Conservation (phyloP, 306 rosid genomes). For the Biancaea sappan region DNA sequence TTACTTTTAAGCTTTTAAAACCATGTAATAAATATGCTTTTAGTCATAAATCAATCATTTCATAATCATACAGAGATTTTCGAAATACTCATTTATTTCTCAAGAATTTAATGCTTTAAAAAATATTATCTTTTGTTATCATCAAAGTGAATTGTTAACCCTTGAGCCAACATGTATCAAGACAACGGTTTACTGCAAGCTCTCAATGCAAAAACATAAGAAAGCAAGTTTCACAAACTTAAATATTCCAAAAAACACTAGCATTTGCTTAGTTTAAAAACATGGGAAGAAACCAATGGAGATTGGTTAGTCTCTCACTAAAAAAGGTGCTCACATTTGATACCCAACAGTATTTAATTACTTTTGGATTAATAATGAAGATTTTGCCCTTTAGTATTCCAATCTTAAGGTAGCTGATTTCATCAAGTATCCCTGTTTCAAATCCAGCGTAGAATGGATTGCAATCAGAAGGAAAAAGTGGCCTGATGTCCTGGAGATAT, state of each 20-base stretch:
- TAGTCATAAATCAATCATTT: no score
- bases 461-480: conserved; percentile 84
- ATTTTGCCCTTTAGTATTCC: conserved; percentile 92
- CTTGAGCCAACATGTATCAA: no score
- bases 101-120: no score
- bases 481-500: conserved; percentile 70
- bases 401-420: conserved; percentile 86
- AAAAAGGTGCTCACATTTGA: no score
- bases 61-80: no score
- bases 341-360: no score
- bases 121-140: no score
- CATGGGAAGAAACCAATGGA: conserved; percentile 28
- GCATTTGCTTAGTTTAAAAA: neutral
- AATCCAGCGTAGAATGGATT: conserved; percentile 99
- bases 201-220: conserved; percentile 70
- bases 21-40: no score
- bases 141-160: no score
- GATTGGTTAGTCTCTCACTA: no score
- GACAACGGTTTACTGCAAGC: conserved; percentile 73
- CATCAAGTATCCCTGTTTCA: conserved; percentile 93
- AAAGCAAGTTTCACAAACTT: conserved; percentile 25
- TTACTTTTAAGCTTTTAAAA: no score
- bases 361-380: conserved; percentile 91
- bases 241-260: conserved; percentile 13
- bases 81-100: no score